Base-by-base conservation (phyloP, 2,329 filamentous ascomycete species). In the Pseudopyrenochaeta lycopersici region DNA sequence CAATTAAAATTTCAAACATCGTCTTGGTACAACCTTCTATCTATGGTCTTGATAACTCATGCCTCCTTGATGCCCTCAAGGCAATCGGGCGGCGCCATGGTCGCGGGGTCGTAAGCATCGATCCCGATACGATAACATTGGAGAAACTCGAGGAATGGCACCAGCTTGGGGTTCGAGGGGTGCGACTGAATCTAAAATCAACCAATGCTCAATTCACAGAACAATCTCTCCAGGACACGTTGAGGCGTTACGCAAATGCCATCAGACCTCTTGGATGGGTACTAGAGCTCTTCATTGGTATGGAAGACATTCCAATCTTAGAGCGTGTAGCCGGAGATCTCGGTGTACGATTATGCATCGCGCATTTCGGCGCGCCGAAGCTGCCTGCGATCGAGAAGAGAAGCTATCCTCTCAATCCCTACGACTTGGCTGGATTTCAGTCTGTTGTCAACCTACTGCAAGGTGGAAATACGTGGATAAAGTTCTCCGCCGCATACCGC, bases 1-100 rank as follows among this genome's bases (percentile, higher is more conserved):
- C 23, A 65, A 69, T 88, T 12, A 81, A 81, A 2, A 79, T 88
- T 33, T 60, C 76, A 36, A 85, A 85, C 53, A 77, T 86, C 45
- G 84, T 88, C 20, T 75, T 88, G 10, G 78, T 66, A 49, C 86
- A 88, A 60, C 84, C 85, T 1, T 87, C 84, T 14, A 84, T 86
- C 46, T 88, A 88, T 66, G 85, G 83, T 20, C 75, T 78, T 46
- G 85, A 88, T 70, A 88, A 89, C 62, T 76, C 79, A 0, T 87
- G 84, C 63, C 72, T 87, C 3, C 76, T 88, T 11, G 80, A 84
- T 38, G 83, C 83, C 0, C 74, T 88, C 11, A 64, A 69, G 6
- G 68, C 67, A 10, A 68, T 88, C 2, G 84, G 84, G 0, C 77
- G 81, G 0, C 66, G 68, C 12, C 76, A 78, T 33, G 85, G 79